A percentile compares a stretch with the other conserved stretches of the same genome.
Evolutionary conservation across 2,329 filamentous ascomycete genomes (phyloP).

Genomic region (Acrodontium crateriforme): DNA sequence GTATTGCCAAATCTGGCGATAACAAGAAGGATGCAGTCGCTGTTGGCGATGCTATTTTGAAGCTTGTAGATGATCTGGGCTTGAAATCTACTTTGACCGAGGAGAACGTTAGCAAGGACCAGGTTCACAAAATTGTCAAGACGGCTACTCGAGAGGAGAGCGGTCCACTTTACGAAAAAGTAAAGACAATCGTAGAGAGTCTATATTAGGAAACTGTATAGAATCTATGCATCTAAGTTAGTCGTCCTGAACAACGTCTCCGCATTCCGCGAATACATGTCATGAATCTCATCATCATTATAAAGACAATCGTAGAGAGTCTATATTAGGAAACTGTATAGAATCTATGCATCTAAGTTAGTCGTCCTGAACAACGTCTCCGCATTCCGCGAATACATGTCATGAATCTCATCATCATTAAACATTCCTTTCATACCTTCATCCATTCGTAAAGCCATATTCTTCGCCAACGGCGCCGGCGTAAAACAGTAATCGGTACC

Average conservation of each 20-base stretch:
- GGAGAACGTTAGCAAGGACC: constrained; percentile 29
- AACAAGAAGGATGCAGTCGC: constrained; percentile 28
- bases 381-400: constrained; percentile 27
- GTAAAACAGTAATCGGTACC: constrained; percentile 40
- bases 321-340: constrained; percentile 22
- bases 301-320: constrained; percentile 29
- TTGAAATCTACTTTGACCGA: constrained; percentile 33
- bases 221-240: neutral
- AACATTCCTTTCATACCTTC: constrained; percentile 26
- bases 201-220: constrained; percentile 22
- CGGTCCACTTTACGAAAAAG: constrained; percentile 29
- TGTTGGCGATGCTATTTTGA: constrained; percentile 31
- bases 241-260: constrained; percentile 15
- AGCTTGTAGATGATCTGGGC: constrained; percentile 30
- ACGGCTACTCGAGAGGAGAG: constrained; percentile 30
- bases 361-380: constrained; percentile 15
- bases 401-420: constrained; percentile 22
- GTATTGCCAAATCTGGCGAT: constrained; percentile 26
- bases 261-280: constrained; percentile 27
- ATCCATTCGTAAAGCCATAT: constrained; percentile 29
- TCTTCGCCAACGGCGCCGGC: constrained; percentile 22
- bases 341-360: neutral
- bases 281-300: constrained; percentile 22
- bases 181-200: constrained; percentile 29
- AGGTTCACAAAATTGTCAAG: constrained; percentile 30